A percentile compares a stretch with the other conserved stretches of the same genome.
phyloP scores from a whole-genome alignment of 805 yeast species.

The Scheffersomyces lignosus region DNA sequence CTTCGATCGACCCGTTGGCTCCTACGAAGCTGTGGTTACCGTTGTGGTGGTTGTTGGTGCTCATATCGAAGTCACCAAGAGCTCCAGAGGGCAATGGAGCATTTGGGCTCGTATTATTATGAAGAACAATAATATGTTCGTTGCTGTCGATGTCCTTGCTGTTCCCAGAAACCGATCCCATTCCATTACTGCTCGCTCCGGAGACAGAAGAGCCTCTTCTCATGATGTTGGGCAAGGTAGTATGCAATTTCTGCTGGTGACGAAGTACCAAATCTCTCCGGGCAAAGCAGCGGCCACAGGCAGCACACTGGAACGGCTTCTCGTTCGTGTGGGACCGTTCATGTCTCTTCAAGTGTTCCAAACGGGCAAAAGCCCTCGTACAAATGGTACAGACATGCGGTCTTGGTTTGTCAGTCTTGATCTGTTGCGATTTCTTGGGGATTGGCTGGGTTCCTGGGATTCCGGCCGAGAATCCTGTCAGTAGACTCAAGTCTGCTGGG shows the following conservation, averaged over 20 bases:
- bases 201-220: constrained; percentile 31
- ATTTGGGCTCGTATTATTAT: constrained; percentile 51
- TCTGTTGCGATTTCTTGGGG: constrained; percentile 79
- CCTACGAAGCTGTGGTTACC: constrained; percentile 3
- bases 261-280: constrained; percentile 83
- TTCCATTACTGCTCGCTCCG: constrained; percentile 28
- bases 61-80: constrained; percentile 3
- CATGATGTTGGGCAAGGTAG: constrained; percentile 44
- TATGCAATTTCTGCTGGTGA: constrained; percentile 92
- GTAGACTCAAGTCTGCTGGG: constrained; percentile 2
- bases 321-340: constrained; percentile 87
- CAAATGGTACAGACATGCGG: constrained; percentile 91
- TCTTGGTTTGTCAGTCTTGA: constrained; percentile 90
- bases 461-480: constrained; percentile 3
- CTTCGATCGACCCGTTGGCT: not conserved
- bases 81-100: constrained; percentile 42
- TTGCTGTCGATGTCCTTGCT: constrained; percentile 37
- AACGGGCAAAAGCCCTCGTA: constrained; percentile 92
- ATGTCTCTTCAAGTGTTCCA: constrained; percentile 92
- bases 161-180: no score
- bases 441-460: constrained; percentile 55
- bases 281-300: constrained; percentile 95
- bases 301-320: constrained; percentile 92
- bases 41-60: constrained; percentile 7
- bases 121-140: constrained; percentile 53